Conservation (phyloP, 768 basidiomycete species). For the Podaxis sp. region DNA sequence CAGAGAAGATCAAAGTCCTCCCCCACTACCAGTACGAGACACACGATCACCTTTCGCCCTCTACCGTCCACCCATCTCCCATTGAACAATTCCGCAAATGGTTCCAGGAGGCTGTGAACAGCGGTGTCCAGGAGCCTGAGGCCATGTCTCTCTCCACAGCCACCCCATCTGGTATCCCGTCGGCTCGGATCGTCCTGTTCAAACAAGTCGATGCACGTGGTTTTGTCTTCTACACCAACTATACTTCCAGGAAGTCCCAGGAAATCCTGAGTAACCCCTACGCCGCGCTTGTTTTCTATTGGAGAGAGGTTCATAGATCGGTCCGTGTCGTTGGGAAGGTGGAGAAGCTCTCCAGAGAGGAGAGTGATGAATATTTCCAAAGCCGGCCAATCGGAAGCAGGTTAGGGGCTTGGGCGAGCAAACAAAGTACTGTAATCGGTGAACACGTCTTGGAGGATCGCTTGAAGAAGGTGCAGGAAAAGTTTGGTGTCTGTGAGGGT, state of each 20-base stretch:
- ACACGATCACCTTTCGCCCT: slow-evolving; percentile 59
- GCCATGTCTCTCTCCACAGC: slow-evolving; percentile 82
- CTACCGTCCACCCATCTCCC: slow-evolving; percentile 63
- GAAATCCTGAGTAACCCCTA: slow-evolving; percentile 79
- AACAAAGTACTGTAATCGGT: slow-evolving; percentile 76
- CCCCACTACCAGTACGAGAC: slow-evolving; percentile 78
- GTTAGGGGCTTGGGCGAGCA: slow-evolving; percentile 92
- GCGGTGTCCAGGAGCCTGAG: slow-evolving; percentile 80
- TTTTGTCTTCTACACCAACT: slow-evolving; percentile 98
- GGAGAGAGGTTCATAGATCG: slow-evolving; percentile 79
- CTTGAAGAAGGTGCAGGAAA: slow-evolving; percentile 55
- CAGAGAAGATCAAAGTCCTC: slow-evolving; percentile 64
- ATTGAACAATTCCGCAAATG: slow-evolving; percentile 84
- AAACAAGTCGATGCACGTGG: slow-evolving; percentile 87
- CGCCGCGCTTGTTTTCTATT: slow-evolving; percentile 87
- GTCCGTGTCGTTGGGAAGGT: slow-evolving; percentile 85
- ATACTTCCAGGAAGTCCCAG: slow-evolving; percentile 85
- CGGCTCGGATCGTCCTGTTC: slow-evolving; percentile 86
- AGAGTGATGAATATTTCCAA: slow-evolving; percentile 83
- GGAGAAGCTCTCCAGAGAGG: slow-evolving; percentile 70
- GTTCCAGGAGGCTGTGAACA: slow-evolving; percentile 68
- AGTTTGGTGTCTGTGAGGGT: slow-evolving; percentile 49
- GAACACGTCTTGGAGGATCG: slow-evolving; percentile 70
- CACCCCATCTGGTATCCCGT: slow-evolving; percentile 73
- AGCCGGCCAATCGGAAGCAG: slow-evolving; percentile 81